These are phyloP conservation scores for Parastagonospora nodorum DNA, from an alignment of 2,329 filamentous ascomycete species.

Conservation along the genomic window DNA sequence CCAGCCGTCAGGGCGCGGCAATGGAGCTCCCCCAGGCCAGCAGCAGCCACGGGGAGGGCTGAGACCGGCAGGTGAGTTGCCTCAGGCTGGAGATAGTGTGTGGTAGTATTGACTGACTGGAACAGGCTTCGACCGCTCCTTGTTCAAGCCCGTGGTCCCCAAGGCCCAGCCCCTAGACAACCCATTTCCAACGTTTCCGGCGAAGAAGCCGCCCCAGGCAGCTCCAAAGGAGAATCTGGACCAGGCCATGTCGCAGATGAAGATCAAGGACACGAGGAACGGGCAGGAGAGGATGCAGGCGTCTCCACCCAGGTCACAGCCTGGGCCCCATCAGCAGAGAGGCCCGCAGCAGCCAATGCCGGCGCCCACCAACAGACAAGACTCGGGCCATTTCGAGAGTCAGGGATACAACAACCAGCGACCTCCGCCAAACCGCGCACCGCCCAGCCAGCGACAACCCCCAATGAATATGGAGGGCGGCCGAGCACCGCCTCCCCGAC, in stretches of 20 bases:
- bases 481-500: slow-evolving; percentile 19
- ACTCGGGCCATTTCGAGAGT: slow-evolving; percentile 43
- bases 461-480: slow-evolving; percentile 25
- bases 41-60: slow-evolving; percentile 32
- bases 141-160: slow-evolving; percentile 35
- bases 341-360: slow-evolving; percentile 26
- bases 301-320: slow-evolving; percentile 26
- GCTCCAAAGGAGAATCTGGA: slow-evolving; percentile 29
- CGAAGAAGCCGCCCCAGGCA: slow-evolving; percentile 26
- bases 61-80: slow-evolving; percentile 35
- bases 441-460: slow-evolving; percentile 28
- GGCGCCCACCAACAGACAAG: slow-evolving; percentile 32
- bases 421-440: slow-evolving; percentile 30
- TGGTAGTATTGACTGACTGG: slow-evolving; percentile 8
- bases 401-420: slow-evolving; percentile 28
- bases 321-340: slow-evolving; percentile 28
- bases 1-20: slow-evolving; percentile 28
- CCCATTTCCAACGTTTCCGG: slow-evolving; percentile 55
- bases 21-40: slow-evolving; percentile 22
- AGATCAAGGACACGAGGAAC: slow-evolving; percentile 26
- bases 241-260: slow-evolving; percentile 44
- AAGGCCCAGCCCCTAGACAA: slow-evolving; percentile 48
- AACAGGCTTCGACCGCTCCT: slow-evolving; percentile 38
- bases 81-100: neutral
- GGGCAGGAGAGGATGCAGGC: slow-evolving; percentile 21